Evolutionary conservation across 208 protist genomes (phyloP), one percentile per base, ranked within the genome.

Genomic region (Leishmania turanica): DNA sequence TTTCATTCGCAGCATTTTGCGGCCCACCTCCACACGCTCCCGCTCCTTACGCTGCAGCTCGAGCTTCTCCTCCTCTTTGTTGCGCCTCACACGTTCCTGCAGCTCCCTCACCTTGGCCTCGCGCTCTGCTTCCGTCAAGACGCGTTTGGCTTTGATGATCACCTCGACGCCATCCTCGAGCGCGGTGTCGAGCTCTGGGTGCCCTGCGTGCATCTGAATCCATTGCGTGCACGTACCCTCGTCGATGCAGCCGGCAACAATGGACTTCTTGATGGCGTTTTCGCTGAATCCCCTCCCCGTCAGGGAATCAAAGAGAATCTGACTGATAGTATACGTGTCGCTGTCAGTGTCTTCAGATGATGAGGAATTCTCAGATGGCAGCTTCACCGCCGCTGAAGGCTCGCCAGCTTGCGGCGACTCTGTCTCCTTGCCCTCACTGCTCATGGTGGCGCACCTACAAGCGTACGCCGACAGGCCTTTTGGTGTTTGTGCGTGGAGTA

Each of bases 191-290:
- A 97, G 91, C 53, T 97, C 92, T 6, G 94, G 89, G 78, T 96
- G 91, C 13, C 88, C 92, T 70, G 89, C 85, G 84, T 97, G 94
- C 94, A 97, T 92, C 9, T 84, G 84, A n/a, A 97, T 92, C 93
- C 94, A 97, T 84, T 93, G 87, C 37, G 87, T 90, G 82, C 92
- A 97, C 60, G 92, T 96, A 24, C 75, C 58, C 74, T 93, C 91
- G 76, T 97, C 87, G 54, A 97, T 79, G 83, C 94, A 97, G 15
- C 94, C 94, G 8, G 92, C 79, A 6, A 93, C 92, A 64, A 97
- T 94, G 4, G 92, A 94, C 86, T 97, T 97, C 72, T 97, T 97
- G 68, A 96, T 93, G 17, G 94, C 94, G 75, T 95, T 96, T 27
- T 96, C 94, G 78, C 93, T 96, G 71, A 96, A 96, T 3, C 92